Percentiles rank a stretch among this genome's conserved stretches.
Conservation (phyloP, 805 yeast species). For the Kodamaea hsintzibuensis region DNA sequence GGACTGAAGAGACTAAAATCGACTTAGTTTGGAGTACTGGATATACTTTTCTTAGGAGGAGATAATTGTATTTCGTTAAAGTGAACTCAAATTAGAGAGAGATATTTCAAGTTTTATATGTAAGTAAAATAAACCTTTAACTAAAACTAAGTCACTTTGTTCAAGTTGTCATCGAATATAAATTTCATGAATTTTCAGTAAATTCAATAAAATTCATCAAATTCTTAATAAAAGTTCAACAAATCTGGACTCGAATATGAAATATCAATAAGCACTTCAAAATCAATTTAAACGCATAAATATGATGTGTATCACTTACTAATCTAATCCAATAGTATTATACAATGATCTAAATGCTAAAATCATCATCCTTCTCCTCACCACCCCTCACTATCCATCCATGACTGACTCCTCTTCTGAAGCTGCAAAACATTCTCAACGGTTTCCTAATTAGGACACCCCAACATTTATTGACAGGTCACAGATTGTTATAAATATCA, state of each 20-base stretch:
- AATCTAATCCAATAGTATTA: no score
- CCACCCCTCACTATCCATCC: background rate
- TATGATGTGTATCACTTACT: background rate
- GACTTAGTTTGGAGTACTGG: conserved; percentile 52
- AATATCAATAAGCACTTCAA: no score
- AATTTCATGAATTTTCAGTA: background rate
- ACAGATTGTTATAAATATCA: background rate
- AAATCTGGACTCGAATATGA: background rate
- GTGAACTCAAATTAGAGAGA: no score
- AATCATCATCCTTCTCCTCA: background rate
- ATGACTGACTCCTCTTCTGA: background rate
- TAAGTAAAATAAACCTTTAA: no score
- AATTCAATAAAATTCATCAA: background rate
- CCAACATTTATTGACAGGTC: conserved; percentile 1
- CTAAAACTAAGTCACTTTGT: no score
- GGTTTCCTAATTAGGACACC: background rate
- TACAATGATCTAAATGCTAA: no score
- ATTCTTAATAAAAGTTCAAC: background rate
- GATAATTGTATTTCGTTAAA: no score
- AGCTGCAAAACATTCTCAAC: background rate
- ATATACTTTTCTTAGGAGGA: conserved; percentile 46
- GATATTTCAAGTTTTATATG: no score
- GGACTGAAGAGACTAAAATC: conserved; percentile 45
- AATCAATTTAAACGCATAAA: background rate
- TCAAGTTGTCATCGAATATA: no score